Base-by-base conservation (phyloP, 352 stramenopile species). In the Phytophthora lateralis region DNA sequence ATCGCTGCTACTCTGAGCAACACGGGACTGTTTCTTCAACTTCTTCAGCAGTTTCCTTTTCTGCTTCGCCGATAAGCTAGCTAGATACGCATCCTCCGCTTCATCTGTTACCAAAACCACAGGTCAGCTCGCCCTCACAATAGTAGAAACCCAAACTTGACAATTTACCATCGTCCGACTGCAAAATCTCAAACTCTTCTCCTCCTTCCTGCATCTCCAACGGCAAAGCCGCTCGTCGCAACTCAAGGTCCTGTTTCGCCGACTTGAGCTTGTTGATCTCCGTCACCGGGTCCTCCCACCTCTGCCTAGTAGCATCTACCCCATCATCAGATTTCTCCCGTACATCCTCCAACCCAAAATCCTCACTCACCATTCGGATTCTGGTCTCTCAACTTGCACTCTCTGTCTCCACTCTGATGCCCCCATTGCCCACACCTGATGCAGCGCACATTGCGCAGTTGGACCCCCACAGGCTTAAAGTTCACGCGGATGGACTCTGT, bases 391-490 rank as follows among this genome's bases (percentile, higher is more conserved):
- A 93, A 39, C 39, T 76, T 61, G 57, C 89, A 97, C 66, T 97
- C 89, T 26, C 88, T 73, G 41, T 97, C 89, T 11, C 88, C 88
- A 18, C 82, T 94, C 50, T 86, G 75, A 61, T 97, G 89, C 7
- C 89, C 89, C 86, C 88, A 97, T 45, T 90, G 70, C 1, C 75
- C 73, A 41, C 89, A 97, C 18, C 88, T 82, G 43, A 95, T 79
- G 57, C 89, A 97, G 17, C 73, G 71, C 32, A 96, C 84, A 59
- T 97, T 95, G 53, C 89, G 88, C 60, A 97, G 59, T 52, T 80
- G 75, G n/a, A 86, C 54, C 26, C 89, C 89, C 66, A 97, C 67
- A 12, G 88, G 89, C 38, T 97, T 88, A 61, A 97, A 97, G 38
- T 93, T 94, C 8, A 97, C 88, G 32, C 83, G 83, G 35, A 96